Evolutionary conservation across 192 early-diverging fungal genomes (phyloP).

Genomic region (Phlyctochytrium planicorne): DNA sequence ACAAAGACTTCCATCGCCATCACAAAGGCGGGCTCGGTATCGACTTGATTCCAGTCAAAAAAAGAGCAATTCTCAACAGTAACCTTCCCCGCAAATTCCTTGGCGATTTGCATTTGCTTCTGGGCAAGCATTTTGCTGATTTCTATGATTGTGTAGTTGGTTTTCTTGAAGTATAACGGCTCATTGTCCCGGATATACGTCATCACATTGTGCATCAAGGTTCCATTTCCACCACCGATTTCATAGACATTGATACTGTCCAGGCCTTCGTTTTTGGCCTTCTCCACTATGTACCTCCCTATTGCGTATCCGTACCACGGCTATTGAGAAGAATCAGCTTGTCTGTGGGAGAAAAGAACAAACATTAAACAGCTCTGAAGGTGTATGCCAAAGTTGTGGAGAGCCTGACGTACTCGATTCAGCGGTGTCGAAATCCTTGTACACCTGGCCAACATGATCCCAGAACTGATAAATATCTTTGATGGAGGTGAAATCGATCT

Average conservation of each 20-base stretch:
- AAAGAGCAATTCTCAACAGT: constrained; percentile 88
- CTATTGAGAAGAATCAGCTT: constrained; percentile 32
- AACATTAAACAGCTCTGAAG: constrained; percentile 89
- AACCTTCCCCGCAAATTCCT: constrained; percentile 47
- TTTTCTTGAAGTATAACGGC: constrained; percentile 75
- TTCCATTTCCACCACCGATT: constrained; percentile 96
- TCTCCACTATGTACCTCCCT: constrained; percentile 81
- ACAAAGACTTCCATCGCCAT: constrained; percentile 96
- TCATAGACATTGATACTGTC: constrained; percentile 78
- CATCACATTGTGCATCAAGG: constrained; percentile 90
- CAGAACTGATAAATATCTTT: constrained; percentile 79
- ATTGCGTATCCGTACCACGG: constrained; percentile 92
- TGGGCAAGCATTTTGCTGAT: constrained; percentile 83
- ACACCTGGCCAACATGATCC: constrained; percentile 69
- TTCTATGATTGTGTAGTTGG: constrained; percentile 88
- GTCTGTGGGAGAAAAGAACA: neutral
- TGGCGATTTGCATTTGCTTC: constrained; percentile 21
- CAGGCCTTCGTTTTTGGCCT: constrained; percentile 61
- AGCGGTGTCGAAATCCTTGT: constrained; percentile 44
- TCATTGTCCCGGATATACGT: constrained; percentile 78
- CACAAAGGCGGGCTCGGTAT: constrained; percentile 80
- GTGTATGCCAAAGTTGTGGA: constrained; percentile 97
- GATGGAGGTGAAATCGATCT: constrained; percentile 61
- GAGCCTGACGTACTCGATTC: no score
- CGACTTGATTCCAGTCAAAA: constrained; percentile 81